Conservation (phyloP, 2,329 filamentous ascomycete genomes). For the Sporothrix globosa region DNA sequence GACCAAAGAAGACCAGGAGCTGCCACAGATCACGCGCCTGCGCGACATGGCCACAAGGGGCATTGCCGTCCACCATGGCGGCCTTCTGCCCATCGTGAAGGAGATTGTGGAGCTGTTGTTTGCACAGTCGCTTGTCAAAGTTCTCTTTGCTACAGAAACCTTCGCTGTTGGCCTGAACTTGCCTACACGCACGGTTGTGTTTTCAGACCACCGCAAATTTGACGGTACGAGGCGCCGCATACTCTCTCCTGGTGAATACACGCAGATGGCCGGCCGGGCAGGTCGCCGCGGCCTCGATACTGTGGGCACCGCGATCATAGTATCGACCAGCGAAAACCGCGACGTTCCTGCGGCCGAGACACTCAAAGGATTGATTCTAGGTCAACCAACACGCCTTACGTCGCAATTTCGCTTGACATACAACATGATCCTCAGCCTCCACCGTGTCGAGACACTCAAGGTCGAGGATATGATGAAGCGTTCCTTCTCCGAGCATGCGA, state of each 20-base stretch:
- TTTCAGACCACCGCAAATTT: constrained; percentile 95
- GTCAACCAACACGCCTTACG: constrained; percentile 89
- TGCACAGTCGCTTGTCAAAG: constrained; percentile 91
- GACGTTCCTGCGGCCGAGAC: constrained; percentile 85
- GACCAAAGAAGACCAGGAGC: constrained; percentile 81
- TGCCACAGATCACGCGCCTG: constrained; percentile 91
- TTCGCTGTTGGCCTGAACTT: constrained; percentile 98
- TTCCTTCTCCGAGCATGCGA: constrained; percentile 97
- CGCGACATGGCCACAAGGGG: constrained; percentile 83
- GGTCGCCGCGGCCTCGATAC: constrained; percentile 90
- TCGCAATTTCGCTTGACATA: constrained; percentile 98
- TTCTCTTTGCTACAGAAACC: constrained; percentile 95
- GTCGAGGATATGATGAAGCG: constrained; percentile 99
- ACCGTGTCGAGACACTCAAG: constrained; percentile 93
- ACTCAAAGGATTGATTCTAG: constrained; percentile 90
- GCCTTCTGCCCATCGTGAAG: constrained; percentile 92
- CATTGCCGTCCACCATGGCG: constrained; percentile 95
- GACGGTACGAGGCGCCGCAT: constrained; percentile 92
- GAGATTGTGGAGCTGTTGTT: constrained; percentile 97
- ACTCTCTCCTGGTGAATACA: constrained; percentile 92
- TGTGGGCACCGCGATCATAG: constrained; percentile 93
- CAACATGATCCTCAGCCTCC: constrained; percentile 97
- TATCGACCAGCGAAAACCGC: constrained; percentile 75
- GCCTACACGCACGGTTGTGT: constrained; percentile 93
- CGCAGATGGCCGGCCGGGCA: constrained; percentile 95